Evolutionary conservation across 1,284 basidiomycete genomes (phyloP), one percentile per base, ranked within the genome.

Genomic region (Paramarasmius palmivorus): DNA sequence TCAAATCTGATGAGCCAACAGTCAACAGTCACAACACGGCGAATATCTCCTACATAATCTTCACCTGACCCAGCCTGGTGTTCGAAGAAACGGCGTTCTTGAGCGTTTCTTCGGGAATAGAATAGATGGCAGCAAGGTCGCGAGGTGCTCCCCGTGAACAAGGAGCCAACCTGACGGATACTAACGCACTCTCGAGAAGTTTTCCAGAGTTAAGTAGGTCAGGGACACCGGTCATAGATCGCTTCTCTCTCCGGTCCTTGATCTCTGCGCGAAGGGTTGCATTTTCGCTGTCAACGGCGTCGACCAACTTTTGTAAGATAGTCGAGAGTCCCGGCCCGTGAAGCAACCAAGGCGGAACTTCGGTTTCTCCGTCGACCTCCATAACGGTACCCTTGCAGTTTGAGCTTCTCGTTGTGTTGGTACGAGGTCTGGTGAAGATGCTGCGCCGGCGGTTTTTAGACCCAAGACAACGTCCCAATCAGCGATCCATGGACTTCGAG

Each of bases 401-500:
- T 36, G 22, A 23, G n/a, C 51, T 54, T 76, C 73, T 25, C 84
- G 73, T 57, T 90, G 87, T 1, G 86, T 78, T 1, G 82, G 66
- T 17, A 86, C 67, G 19, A 84, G 63, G 19, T 68, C 61, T 32
- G 61, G 60, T 15, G 53, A 52, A 4, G 32, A 54, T 17, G 44
- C 52, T 19, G 58, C 19, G 3, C 17, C 22, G 3, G 37, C 52
- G 64, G 57, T 65, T 58, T 68, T 61, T 47, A 86, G 59, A 5
- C 87, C 81, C 17, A 93, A 73, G 6, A 91, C 71, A 25, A 74
- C 73, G 3, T 70, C 71, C 91, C 92, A 94, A 60, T 92, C 86
- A 0, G 89, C 78, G 45, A 69, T 73, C 86, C 89, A 96, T 0
- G 92, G 89, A 63, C 82, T 85, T 45, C 75, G 67, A 1, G 81